Evolutionary conservation across 73 alveolate species (phyloP).

Genomic region (Tetrahymena thermophila): DNA sequence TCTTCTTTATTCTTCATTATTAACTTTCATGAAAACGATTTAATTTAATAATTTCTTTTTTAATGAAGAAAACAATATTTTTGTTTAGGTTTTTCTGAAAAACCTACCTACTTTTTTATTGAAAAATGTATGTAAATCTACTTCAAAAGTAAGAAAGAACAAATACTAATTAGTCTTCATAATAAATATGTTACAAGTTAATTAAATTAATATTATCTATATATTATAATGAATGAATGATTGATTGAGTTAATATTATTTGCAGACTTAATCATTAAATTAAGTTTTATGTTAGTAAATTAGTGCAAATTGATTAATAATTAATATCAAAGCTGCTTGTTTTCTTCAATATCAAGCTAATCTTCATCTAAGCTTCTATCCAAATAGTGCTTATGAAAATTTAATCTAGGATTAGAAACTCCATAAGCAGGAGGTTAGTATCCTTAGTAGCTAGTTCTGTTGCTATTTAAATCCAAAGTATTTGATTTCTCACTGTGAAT

Average conservation of each 20-base stretch:
- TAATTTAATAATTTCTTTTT: no score
- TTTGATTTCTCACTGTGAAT: background rate
- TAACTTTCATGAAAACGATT: no score
- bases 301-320: no score
- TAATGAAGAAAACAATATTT: no score
- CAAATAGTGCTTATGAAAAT: background rate
- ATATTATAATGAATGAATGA: no score
- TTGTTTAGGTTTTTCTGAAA: no score
- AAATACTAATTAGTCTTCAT: background rate
- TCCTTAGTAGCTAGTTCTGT: background rate
- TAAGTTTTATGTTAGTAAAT: background rate
- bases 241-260: background rate
- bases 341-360: background rate
- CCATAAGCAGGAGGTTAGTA: background rate
- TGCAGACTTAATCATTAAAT: background rate
- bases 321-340: background rate
- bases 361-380: background rate
- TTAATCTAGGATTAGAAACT: background rate
- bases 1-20: no score
- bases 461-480: background rate
- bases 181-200: background rate
- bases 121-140: background rate
- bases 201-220: background rate
- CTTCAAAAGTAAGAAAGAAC: background rate
- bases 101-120: no score